Base-by-base conservation (phyloP, 179 eudicot genomes). In the Actinidia polygama region DNA sequence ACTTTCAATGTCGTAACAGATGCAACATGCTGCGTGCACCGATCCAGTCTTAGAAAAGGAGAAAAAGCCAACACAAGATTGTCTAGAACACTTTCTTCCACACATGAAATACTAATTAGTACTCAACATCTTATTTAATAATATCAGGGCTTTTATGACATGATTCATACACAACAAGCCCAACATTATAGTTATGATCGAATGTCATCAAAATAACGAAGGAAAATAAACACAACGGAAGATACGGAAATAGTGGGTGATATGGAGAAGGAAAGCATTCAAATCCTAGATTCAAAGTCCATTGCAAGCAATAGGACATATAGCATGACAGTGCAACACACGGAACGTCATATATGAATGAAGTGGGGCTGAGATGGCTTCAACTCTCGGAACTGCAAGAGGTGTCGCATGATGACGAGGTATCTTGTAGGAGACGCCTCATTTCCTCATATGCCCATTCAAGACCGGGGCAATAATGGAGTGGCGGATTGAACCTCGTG, bases 361-460 rank as follows among this genome's bases (percentile, higher is more conserved):
- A 19, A 51, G 14, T 18, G 18, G 59, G 59, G 62, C 78, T 53
- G 62, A 53, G n/a, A 24, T 51, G 63, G 36, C 12, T 51, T 91
- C 87, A 96, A 87, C 82, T 90, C 53, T 90, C 95, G 1, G 98
- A 96, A 87, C 91, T 83, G 83, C 77, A 87, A 79, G 96, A 92
- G 49, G 87, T 82, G 74, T 94, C 98, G 4, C 89, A 82, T 40
- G 93, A 88, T 21, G 96, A 92, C 5, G 90, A 87, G 75, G 7
- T 84, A 44, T 90, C 94, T 7, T 71, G 78, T 21, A 90, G 92
- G 15, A 94, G 79, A 51, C 96, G 98, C 81, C 88, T 92, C 89
- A 90, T 85, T 85, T 96, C 98, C 30, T 96, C 98, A 26, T 96
- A 96, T 75, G 99, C 99, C 98, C 98, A 94, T 84, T 96, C 99